A percentile compares a stretch with the other conserved stretches of the same genome.
Evolutionary conservation across 2,329 filamentous ascomycete genomes (phyloP).

Genomic region (Apiospora marii): DNA sequence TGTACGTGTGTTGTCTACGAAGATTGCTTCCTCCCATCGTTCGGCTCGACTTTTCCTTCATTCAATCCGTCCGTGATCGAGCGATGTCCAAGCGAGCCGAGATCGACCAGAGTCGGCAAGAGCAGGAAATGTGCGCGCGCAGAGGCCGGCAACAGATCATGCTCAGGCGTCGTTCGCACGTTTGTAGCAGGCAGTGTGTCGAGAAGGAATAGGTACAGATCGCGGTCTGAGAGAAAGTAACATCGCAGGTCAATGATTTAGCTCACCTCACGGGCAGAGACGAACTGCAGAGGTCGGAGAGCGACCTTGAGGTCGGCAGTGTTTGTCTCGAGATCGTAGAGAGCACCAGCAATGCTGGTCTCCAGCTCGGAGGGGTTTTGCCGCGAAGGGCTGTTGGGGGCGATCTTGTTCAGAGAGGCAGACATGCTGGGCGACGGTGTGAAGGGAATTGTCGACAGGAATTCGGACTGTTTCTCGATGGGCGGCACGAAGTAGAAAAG

Average conservation of each 20-base stretch:
- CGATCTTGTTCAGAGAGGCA: constrained; percentile 95
- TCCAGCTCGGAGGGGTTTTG: constrained; percentile 97
- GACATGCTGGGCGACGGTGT: constrained; percentile 63
- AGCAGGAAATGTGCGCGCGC: constrained; percentile 9
- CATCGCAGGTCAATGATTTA: constrained; percentile 31
- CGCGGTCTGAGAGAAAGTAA: constrained; percentile 31
- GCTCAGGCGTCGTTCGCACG: constrained; percentile 10
- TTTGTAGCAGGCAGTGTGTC: constrained; percentile 18
- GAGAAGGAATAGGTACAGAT: constrained; percentile 39
- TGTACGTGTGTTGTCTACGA: constrained; percentile 32
- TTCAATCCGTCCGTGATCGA: constrained; percentile 18
- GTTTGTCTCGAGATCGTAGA: constrained; percentile 99
- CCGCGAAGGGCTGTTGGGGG: constrained; percentile 94
- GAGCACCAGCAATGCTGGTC: constrained; percentile 94
- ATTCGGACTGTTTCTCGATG: constrained; percentile 27
- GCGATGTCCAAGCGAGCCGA: constrained; percentile 23
- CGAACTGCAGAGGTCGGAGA: constrained; percentile 97
- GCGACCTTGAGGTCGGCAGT: constrained; percentile 96
- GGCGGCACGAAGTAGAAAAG: constrained; percentile 30
- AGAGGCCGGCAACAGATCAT: constrained; percentile 12
- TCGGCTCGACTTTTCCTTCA: constrained; percentile 30
- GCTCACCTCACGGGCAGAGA: constrained; percentile 99
- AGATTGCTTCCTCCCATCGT: constrained; percentile 32
- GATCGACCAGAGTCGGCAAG: constrained; percentile 13
- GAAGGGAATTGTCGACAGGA: constrained; percentile 28